Percentiles rank a stretch among this genome's conserved stretches.
phyloP scores from a whole-genome alignment of 768 basidiomycete species.

The Paxillus involutus region DNA sequence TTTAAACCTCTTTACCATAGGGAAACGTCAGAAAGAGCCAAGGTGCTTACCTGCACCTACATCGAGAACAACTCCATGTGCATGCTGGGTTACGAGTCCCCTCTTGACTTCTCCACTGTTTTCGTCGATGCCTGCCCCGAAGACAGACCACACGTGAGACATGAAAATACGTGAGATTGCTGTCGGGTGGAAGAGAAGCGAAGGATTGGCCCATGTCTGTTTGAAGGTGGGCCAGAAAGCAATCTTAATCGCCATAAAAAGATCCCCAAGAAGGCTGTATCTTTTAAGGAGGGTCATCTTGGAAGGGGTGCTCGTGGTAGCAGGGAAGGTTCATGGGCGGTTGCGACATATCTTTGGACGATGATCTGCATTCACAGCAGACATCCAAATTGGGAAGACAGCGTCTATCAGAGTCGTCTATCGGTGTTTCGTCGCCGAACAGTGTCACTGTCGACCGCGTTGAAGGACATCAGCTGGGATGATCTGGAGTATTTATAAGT shows the following conservation, averaged over 20 bases:
- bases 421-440: no score
- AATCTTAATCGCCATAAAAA: conserved; percentile 37
- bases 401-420: no score
- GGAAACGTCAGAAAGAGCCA: neutral
- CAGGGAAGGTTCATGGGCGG: neutral
- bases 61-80: conserved; percentile 63
- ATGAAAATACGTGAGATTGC: conserved; percentile 56
- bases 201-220: conserved; percentile 40
- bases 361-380: neutral
- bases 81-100: conserved; percentile 50
- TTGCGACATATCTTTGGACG: neutral
- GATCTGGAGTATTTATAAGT: no score
- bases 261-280: conserved; percentile 41
- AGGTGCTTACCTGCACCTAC: conserved; percentile 57
- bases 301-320: neutral
- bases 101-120: conserved; percentile 41
- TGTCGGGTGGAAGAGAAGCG: conserved; percentile 43
- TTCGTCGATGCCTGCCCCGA: conserved; percentile 49
- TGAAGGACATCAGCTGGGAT: no score
- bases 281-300: conserved; percentile 16
- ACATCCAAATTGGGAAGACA: neutral
- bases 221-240: conserved; percentile 48
- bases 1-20: conserved; percentile 23
- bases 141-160: conserved; percentile 53
- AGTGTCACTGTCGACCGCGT: no score